Evolutionary conservation across 129 eudicot genomes (phyloP).

Genomic region (Calendula officinalis): DNA sequence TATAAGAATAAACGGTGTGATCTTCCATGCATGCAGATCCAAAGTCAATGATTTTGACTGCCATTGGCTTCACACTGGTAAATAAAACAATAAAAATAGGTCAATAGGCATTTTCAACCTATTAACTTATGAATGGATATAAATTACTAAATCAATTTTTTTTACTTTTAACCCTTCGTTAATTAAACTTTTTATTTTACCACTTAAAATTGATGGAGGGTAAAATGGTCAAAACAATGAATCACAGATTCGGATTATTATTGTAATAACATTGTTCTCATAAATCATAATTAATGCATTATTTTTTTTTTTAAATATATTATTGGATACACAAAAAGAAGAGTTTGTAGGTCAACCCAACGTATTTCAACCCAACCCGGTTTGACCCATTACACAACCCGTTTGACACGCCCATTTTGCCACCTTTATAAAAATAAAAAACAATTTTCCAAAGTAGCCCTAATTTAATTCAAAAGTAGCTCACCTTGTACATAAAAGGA

Average conservation of each 20-base stretch:
- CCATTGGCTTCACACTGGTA: conserved; percentile 81
- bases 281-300: background rate
- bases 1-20: conserved; percentile 94
- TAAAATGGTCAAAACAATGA: too few species aligned
- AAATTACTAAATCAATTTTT: too few species aligned
- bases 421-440: background rate
- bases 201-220: too few species aligned
- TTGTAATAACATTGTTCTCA: background rate
- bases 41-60: conserved; percentile 89
- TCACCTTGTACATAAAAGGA: conserved; percentile 88
- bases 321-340: background rate
- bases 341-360: conserved; percentile 5
- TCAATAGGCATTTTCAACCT: background rate
- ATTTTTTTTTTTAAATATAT: background rate
- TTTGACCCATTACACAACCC: background rate
- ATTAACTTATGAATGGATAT: background rate
- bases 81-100: conserved; percentile 12
- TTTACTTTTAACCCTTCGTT: too few species aligned
- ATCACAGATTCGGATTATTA: background rate
- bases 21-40: conserved; percentile 99
- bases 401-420: background rate
- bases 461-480: conserved; percentile 16
- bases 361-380: background rate
- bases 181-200: too few species aligned
- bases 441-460: background rate